Percentiles rank a stretch among this genome's conserved stretches.
Evolutionary conservation across 2,329 filamentous ascomycete genomes (phyloP).

Genomic region (Boeremia exigua): DNA sequence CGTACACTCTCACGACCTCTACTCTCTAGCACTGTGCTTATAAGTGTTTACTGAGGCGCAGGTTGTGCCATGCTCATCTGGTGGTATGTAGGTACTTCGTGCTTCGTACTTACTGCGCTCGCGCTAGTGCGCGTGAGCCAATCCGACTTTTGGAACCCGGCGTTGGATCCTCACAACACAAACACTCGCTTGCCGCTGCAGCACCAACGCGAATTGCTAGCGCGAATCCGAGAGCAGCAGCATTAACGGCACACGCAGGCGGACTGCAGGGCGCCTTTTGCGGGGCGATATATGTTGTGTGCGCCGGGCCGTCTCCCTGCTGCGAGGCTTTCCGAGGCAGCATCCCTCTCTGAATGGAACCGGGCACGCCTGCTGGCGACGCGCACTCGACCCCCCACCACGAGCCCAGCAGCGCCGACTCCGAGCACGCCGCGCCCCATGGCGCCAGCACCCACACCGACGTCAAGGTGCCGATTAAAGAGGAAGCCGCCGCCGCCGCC

Average conservation of each 20-base stretch:
- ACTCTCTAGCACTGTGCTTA: too few relatives aligned
- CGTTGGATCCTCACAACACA: conserved; percentile 30
- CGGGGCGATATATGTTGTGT: conserved; percentile 35
- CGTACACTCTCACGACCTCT: too few relatives aligned
- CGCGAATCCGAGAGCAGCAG: conserved; percentile 40
- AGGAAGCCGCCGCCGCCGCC: conserved; percentile 27
- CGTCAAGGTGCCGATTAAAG: conserved; percentile 38
- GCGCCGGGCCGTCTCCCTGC: conserved; percentile 42
- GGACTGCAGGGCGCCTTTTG: conserved; percentile 33
- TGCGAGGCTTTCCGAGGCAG: conserved; percentile 22
- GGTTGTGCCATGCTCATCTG: too few relatives aligned
- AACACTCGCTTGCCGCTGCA: conserved; percentile 20
- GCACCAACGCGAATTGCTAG: conserved; percentile 33
- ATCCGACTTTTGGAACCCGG: conserved; percentile 23
- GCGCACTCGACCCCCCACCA: conserved; percentile 30
- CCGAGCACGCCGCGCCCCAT: conserved; percentile 19
- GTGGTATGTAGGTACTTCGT: too few relatives aligned
- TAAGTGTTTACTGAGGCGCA: too few relatives aligned
- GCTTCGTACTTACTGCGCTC: too few relatives aligned
- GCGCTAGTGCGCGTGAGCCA: conserved; percentile 11
- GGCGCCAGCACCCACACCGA: not conserved
- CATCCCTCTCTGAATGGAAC: conserved; percentile 37
- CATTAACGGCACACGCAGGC: conserved; percentile 18
- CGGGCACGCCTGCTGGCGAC: conserved; percentile 39
- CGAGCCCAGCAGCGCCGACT: conserved; percentile 23